Evolutionary conservation across 208 protist species (phyloP).

Genomic region (Leishmania martiniquensis): DNA sequence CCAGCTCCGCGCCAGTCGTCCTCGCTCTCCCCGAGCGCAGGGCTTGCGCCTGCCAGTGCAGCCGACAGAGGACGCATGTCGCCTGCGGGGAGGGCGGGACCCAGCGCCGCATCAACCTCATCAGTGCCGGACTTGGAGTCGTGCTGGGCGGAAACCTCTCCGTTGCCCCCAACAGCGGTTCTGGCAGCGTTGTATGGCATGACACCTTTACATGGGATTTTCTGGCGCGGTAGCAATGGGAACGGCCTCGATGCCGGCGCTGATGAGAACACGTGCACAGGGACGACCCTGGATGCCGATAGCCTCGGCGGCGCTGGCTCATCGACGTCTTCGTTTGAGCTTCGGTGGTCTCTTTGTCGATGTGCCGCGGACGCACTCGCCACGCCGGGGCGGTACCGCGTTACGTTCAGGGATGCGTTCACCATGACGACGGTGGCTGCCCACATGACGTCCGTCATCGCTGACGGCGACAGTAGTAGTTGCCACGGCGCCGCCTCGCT

Average conservation of each 20-base stretch:
- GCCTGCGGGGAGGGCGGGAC: not conserved
- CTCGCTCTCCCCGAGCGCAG: conserved; percentile 8
- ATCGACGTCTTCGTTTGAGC: conserved; percentile 7
- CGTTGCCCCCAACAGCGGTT: conserved; percentile 57
- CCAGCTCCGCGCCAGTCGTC: not conserved
- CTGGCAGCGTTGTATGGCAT: conserved; percentile 55
- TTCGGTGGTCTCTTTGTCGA: conserved; percentile 7
- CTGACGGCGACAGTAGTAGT: not conserved
- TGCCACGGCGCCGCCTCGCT: not conserved
- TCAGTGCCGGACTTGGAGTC: conserved; percentile 33
- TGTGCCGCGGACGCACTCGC: not conserved
- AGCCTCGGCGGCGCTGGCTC: not conserved
- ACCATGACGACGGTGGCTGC: conserved; percentile 23
- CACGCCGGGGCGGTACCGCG: not conserved
- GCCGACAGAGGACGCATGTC: conserved; percentile 4
- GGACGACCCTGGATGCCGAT: not conserved
- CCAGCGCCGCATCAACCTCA: not conserved
- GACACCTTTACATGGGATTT: conserved; percentile 29
- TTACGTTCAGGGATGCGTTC: conserved; percentile 24
- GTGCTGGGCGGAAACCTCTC: conserved; percentile 39
- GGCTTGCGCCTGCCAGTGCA: not conserved
- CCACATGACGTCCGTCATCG: conserved; percentile 3
- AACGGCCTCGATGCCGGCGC: not conserved
- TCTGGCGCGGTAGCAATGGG: not conserved
- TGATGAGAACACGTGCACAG: not conserved